Conservation (phyloP, 805 yeast genomes). For the Candida maris region DNA sequence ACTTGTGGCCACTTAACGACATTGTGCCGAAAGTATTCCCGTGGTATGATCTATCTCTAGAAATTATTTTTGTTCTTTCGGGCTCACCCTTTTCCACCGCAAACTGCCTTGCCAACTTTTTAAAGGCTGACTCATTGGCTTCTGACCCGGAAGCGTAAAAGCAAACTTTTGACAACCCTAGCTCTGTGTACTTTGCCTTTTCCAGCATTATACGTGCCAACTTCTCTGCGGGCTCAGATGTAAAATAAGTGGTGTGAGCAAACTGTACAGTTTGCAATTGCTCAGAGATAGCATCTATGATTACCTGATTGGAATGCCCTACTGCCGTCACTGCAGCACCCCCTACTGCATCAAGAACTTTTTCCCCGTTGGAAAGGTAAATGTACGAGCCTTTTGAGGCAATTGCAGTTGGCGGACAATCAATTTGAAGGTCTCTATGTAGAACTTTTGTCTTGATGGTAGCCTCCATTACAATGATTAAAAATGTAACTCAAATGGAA, state of each 20-base stretch:
- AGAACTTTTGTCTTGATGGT: conserved; percentile 2
- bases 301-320: conserved; percentile 16
- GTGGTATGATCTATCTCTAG: conserved; percentile 45
- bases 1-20: conserved; percentile 38
- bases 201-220: conserved; percentile 10
- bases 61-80: conserved; percentile 39
- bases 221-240: conserved; percentile 15
- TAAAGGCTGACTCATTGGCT: conserved; percentile 76
- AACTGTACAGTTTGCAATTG: conserved; percentile 10
- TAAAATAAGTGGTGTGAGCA: conserved; percentile 10
- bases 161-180: conserved; percentile 1
- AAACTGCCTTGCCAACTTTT: conserved; percentile 53
- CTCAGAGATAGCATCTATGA: conserved; percentile 10
- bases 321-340: conserved; percentile 24
- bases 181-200: not conserved
- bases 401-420: not conserved
- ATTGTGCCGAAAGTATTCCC: conserved; percentile 48
- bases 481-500: too few species aligned
- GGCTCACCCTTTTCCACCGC: conserved; percentile 41
- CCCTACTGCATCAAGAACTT: conserved; percentile 19
- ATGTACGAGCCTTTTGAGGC: conserved; percentile 8
- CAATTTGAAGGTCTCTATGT: conserved; percentile 1
- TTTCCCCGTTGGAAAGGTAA: conserved; percentile 8
- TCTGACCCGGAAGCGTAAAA: conserved; percentile 57
- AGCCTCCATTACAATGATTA: too few species aligned